Conservation (phyloP, 1,139 yeast genomes). For the Suhomyces wounanorum region DNA sequence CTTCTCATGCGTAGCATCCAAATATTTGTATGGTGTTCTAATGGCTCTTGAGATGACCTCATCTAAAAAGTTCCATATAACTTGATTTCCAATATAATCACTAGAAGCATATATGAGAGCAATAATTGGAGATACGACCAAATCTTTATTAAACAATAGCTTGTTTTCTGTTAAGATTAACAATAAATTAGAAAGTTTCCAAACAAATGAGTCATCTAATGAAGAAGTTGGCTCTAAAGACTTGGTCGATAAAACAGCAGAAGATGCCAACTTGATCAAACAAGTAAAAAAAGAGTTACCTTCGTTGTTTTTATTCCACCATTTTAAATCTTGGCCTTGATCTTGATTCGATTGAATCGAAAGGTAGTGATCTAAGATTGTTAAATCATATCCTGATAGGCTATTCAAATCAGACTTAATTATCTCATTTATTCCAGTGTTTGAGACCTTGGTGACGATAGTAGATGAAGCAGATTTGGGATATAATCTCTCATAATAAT, state of each 20-base stretch:
- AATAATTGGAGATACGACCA: slow-evolving; percentile 46
- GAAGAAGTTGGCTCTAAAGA: slow-evolving; percentile 35
- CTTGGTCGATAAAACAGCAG: slow-evolving; percentile 29
- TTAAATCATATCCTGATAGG: slow-evolving; percentile 52
- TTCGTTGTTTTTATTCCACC: slow-evolving; percentile 65
- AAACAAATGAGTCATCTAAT: slow-evolving; percentile 20
- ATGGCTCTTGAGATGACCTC: slow-evolving; percentile 71
- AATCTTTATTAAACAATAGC: slow-evolving; percentile 48
- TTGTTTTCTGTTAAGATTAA: slow-evolving; percentile 25
- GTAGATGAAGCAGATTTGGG: slow-evolving; percentile 20
- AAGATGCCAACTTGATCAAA: slow-evolving; percentile 49
- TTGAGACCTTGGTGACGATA: slow-evolving; percentile 21
- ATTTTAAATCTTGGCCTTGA: slow-evolving; percentile 41
- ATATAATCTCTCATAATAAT: slow-evolving; percentile 24
- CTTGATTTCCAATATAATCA: slow-evolving; percentile 1
- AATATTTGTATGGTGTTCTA: slow-evolving; percentile 78
- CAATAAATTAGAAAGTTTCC: slow-evolving; percentile 29
- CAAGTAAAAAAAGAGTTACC: slow-evolving; percentile 59
- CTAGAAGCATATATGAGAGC: slow-evolving; percentile 44
- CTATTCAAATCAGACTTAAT: slow-evolving; percentile 20
- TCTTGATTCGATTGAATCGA: slow-evolving; percentile 42
- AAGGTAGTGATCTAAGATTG: slow-evolving; percentile 51
- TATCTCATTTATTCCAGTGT: slow-evolving; percentile 23
- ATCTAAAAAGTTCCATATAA: slow-evolving; percentile 62
- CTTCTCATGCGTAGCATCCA: slow-evolving; percentile 58